Evolutionary conservation across 352 stramenopile species (phyloP), one percentile per base, ranked within the genome.

Genomic region (Phytophthora pseudosyringae): DNA sequence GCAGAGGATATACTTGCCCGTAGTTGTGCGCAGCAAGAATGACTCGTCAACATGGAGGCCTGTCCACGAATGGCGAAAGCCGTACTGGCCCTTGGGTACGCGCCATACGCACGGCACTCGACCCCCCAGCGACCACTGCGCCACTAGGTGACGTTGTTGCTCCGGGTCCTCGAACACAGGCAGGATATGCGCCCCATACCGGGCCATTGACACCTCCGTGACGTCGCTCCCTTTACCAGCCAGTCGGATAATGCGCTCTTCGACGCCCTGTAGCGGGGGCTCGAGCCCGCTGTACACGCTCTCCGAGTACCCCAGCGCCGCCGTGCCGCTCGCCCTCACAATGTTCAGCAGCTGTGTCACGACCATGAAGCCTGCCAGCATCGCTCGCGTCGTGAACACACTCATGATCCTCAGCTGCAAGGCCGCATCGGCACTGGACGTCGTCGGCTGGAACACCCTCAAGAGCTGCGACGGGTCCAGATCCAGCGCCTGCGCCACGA

Each of bases 271-370:
- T 5, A 90, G 62, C 3, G 79, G 78, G 5, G 81, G 78, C 43
- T 87, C 81, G 0, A 73, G 68, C 11, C 81, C 81, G 3, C 59
- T 70, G 47, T 73, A 86, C 11, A 90, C 81, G 53, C 77, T 80
- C 5, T 87, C 65, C 11, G 64, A 64, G 44, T 90, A 90, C 29
- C 67, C 64, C 16, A 77, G 55, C 9, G 80, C 76, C 5, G 79
- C 78, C 35, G 51, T 71, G 10, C 83, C 76, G 26, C 75, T 83
- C 6, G 78, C 74, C 1, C 71, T 60, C 31, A 88, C 64, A 64
- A 90, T 90, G n/a, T 79, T 86, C 47, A 88, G 59, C 59, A 90
- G 26, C 58, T 90, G 79, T 3, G 81, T 78, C 43, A 88, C 80
- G 36, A 88, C 66, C 77, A 88, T 90, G 36, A 87, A 83, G 2